phyloP scores from a whole-genome alignment of 2,329 filamentous ascomycete genomes.

The Pseudopyricularia javanii region DNA sequence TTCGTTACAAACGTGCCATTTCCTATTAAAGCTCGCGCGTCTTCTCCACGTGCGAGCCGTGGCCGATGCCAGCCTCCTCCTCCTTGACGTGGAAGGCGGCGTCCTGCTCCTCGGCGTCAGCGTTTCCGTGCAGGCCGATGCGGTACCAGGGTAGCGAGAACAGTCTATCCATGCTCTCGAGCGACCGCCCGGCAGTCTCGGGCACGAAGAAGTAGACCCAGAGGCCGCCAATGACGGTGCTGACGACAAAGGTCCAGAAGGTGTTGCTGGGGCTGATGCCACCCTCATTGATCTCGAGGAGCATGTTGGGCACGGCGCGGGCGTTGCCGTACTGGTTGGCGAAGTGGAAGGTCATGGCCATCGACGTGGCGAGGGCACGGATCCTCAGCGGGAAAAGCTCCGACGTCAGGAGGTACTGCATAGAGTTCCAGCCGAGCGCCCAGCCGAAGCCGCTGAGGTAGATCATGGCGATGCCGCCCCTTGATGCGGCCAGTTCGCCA shows the following conservation, averaged over 20 bases:
- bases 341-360: conserved; percentile 67
- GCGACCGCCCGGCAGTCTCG: conserved; percentile 29
- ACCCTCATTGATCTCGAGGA: conserved; percentile 32
- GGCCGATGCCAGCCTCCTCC: not conserved
- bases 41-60: not conserved
- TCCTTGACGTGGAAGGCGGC: conserved; percentile 18
- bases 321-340: conserved; percentile 67
- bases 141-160: conserved; percentile 57
- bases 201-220: conserved; percentile 58
- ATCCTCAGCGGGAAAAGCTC: conserved; percentile 66
- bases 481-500: conserved; percentile 40
- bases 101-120: conserved; percentile 34
- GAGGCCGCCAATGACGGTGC: conserved; percentile 52
- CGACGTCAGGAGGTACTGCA: conserved; percentile 66
- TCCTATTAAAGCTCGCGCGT: not conserved
- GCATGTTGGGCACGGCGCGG: conserved; percentile 62
- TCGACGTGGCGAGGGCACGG: conserved; percentile 54
- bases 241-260: conserved; percentile 61
- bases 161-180: conserved; percentile 6
- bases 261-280: conserved; percentile 49
- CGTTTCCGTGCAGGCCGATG: conserved; percentile 47
- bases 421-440: conserved; percentile 60
- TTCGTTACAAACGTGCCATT: not conserved
- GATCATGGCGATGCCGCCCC: conserved; percentile 59
- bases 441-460: conserved; percentile 49